A percentile compares a stretch with the other conserved stretches of the same genome.
Evolutionary conservation across 768 basidiomycete species (phyloP).

Genomic region (Tubosaeta sp.): DNA sequence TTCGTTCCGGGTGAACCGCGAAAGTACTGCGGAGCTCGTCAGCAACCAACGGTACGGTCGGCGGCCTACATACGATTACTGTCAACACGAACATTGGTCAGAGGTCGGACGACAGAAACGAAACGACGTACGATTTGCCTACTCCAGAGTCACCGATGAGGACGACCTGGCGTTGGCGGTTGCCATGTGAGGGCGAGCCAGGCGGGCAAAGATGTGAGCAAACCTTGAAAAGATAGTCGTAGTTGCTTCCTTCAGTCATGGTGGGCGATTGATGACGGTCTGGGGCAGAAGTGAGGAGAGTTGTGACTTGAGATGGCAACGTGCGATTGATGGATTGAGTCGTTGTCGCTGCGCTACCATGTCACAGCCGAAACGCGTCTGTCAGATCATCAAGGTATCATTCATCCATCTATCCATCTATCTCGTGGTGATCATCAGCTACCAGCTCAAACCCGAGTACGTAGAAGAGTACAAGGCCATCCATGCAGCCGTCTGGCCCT

Average conservation of each 20-base stretch:
- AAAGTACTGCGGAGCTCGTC: conserved; percentile 66
- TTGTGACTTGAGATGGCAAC: too few species aligned
- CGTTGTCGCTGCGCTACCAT: too few species aligned
- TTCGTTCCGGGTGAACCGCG: conserved; percentile 98
- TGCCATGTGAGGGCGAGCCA: background rate
- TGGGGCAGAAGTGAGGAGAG: too few species aligned
- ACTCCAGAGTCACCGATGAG: conserved; percentile 99
- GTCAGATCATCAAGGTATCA: conserved; percentile 68
- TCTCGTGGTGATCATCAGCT: background rate
- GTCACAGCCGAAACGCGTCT: conserved; percentile 46
- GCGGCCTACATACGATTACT: conserved; percentile 33
- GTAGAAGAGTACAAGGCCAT: conserved; percentile 51
- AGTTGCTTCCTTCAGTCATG: conserved; percentile 94
- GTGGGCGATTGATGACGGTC: conserved; percentile 2
- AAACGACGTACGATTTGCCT: conserved; percentile 89
- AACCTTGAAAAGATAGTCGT: conserved; percentile 99
- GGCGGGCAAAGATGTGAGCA: background rate
- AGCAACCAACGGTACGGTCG: background rate
- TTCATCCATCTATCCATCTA: background rate
- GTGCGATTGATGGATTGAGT: too few species aligned
- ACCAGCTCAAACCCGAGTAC: conserved; percentile 50
- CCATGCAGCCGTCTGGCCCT: conserved; percentile 65
- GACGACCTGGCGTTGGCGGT: conserved; percentile 63
- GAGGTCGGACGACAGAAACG: background rate
- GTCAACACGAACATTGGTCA: conserved; percentile 1